Conservation (phyloP, 345 rosid species). For the Arabis hirsuta region DNA sequence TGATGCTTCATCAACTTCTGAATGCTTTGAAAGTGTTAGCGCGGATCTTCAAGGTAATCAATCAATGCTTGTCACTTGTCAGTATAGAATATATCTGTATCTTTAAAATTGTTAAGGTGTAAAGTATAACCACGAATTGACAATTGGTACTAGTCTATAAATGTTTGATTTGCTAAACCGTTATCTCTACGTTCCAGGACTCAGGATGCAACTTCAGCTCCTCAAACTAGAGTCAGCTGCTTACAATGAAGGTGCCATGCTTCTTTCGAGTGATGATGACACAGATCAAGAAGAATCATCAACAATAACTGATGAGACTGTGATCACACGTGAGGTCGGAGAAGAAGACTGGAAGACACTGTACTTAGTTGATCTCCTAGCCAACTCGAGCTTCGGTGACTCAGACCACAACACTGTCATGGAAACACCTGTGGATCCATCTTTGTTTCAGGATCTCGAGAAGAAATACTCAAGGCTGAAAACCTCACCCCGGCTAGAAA, state of each 20-base stretch:
- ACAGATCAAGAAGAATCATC: constrained; percentile 49
- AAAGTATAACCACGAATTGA: constrained; percentile 12
- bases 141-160: not conserved
- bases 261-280: constrained; percentile 74
- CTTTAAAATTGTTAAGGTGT: not conserved
- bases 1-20: constrained; percentile 78
- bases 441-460: constrained; percentile 76
- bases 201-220: constrained; percentile 89
- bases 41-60: constrained; percentile 89
- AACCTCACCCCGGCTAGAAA: constrained; percentile 59
- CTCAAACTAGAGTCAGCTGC: constrained; percentile 78
- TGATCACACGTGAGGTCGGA: constrained; percentile 30
- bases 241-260: constrained; percentile 65
- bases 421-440: constrained; percentile 62
- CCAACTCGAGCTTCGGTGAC: constrained; percentile 54
- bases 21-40: constrained; percentile 90
- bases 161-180: not conserved
- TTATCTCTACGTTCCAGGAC: constrained; percentile 53
- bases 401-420: constrained; percentile 51
- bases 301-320: constrained; percentile 43
- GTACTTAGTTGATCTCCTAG: constrained; percentile 60
- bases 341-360: constrained; percentile 55
- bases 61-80: not conserved
- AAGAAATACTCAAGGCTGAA: constrained; percentile 51
- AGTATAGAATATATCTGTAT: not conserved